Base-by-base conservation (phyloP, 352 stramenopile genomes). In the Phytopythium vexans region DNA sequence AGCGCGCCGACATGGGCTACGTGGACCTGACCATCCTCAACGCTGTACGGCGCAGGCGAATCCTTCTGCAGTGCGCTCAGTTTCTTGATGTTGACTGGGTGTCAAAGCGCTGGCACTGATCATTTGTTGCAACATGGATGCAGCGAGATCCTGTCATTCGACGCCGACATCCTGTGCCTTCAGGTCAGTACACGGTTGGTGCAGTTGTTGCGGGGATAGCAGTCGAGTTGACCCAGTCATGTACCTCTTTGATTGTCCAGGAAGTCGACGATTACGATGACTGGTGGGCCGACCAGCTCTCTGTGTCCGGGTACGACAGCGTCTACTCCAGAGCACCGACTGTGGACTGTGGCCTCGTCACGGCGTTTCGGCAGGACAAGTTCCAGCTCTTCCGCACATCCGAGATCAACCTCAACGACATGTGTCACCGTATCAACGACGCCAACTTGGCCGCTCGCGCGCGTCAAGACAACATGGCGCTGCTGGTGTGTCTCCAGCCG, bases 191-290 rank as follows among this genome's bases (percentile, higher is more conserved):
- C 10, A 47, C 15, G n/a, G 8, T 48, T 41, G 3, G 16, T 57
- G 10, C 10, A 16, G 31, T 40, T 36, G 31, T 9, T 21, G 41
- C 14, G 1, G 11, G 0, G 31, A 41, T 14, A 41, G 9, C 14
- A 6, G 7, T 3, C 15, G 12, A 51, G 36, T 16, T 40, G 10
- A 39, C 15, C 8, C 37, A 44, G 46, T 31, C 31, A 40, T 40
- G 3, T 34, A 32, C 37, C 16, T 16, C 2, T 39, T n/a, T 4
- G 48, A 8, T 53, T 9, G 16, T 33, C 10, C 58, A 86, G 72
- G 88, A 96, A 62, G 76, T 96, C 6, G 86, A 96, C 41, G 78
- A 95, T 40, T 96, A 93, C 36, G 70, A 89, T n/a, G 75, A 94
- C 45, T 96, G 73, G 68, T 96, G 89, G 88, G 66, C 71, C 6